Evolutionary conservation across 257 asterid species (phyloP).

Genomic region (Rauvolfia tetraphylla): DNA sequence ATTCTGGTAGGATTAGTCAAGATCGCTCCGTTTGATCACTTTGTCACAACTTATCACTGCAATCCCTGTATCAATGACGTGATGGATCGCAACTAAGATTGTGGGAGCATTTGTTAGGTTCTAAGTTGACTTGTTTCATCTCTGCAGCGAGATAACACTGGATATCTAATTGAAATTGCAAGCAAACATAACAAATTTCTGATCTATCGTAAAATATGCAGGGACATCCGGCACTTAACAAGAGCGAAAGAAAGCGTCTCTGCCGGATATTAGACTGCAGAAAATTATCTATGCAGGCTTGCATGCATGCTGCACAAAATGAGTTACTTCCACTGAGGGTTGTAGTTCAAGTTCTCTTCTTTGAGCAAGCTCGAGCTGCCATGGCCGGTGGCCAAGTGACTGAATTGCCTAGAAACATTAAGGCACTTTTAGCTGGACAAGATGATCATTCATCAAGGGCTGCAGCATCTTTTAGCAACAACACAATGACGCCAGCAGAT

Average conservation of each 20-base stretch:
- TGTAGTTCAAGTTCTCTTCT: conserved; percentile 85
- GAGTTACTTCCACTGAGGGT: conserved; percentile 83
- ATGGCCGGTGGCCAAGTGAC: conserved; percentile 56
- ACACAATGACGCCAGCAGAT: conserved; percentile 30
- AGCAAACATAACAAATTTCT: neutral
- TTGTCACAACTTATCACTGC: neutral
- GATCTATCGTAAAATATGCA: conserved; percentile 22
- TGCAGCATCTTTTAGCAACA: conserved; percentile 33
- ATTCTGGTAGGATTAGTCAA: conserved; percentile 9
- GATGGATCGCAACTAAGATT: neutral
- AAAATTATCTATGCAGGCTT: conserved; percentile 64
- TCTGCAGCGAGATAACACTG: neutral
- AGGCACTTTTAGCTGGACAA: conserved; percentile 54
- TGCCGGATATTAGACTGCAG: conserved; percentile 73
- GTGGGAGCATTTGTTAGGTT: neutral
- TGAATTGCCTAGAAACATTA: conserved; percentile 64
- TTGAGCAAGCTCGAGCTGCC: conserved; percentile 85
- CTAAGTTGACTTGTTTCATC: neutral
- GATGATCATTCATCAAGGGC: conserved; percentile 39
- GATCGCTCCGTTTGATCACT: neutral
- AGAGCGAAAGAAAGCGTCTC: conserved; percentile 69
- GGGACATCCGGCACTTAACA: conserved; percentile 74
- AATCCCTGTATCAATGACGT: neutral
- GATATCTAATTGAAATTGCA: neutral
- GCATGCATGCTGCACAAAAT: conserved; percentile 92